Evolutionary conservation across 1,284 basidiomycete genomes (phyloP).

Genomic region (Tylopilus orsonianus): DNA sequence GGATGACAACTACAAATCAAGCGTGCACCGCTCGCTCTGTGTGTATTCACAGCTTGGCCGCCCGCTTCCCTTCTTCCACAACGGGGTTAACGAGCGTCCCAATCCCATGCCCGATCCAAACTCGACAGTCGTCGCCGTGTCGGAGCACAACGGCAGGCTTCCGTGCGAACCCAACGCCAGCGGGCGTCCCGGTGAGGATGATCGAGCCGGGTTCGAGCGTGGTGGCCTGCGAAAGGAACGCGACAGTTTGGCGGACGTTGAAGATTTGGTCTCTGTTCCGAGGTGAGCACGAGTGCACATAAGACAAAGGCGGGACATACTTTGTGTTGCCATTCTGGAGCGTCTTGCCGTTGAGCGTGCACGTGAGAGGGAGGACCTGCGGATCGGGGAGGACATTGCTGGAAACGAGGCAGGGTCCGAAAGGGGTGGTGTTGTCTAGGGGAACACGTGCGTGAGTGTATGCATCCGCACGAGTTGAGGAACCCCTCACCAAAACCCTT

Average conservation of each 20-base stretch:
- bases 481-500: slow-evolving; percentile 66
- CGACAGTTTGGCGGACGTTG: slow-evolving; percentile 66
- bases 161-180: slow-evolving; percentile 75
- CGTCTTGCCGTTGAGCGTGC: slow-evolving; percentile 64
- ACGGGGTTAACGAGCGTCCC: slow-evolving; percentile 77
- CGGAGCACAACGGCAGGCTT: slow-evolving; percentile 71
- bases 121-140: slow-evolving; percentile 71
- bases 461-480: neutral
- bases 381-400: slow-evolving; percentile 66
- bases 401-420: slow-evolving; percentile 77
- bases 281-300: neutral
- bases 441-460: neutral
- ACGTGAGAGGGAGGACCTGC: slow-evolving; percentile 64
- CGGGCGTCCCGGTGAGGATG: slow-evolving; percentile 79
- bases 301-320: slow-evolving; percentile 39
- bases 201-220: slow-evolving; percentile 82
- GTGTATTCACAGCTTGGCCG: slow-evolving; percentile 13
- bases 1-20: no score
- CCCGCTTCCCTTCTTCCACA: slow-evolving; percentile 52
- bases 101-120: slow-evolving; percentile 65
- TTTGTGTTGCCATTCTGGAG: slow-evolving; percentile 77
- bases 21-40: neutral
- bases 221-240: slow-evolving; percentile 83
- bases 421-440: slow-evolving; percentile 70
- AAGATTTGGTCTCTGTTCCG: slow-evolving; percentile 69